These are phyloP conservation scores for Chytriomyces hyalinus DNA, from an alignment of 192 early-diverging fungal species.

Conservation along the genomic window DNA sequence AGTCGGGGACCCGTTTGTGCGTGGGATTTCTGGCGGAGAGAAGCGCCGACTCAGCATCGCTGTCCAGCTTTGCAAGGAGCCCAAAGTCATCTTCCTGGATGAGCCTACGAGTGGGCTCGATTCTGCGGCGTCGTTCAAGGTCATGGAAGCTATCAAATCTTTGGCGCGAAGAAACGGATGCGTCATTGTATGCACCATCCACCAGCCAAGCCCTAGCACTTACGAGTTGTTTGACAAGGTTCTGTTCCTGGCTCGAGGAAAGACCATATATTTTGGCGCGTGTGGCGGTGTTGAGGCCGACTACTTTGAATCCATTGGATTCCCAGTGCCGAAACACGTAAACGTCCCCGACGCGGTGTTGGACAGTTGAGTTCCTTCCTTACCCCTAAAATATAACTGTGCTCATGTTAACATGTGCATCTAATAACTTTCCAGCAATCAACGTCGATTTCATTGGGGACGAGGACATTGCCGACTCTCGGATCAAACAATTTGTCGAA, in stretches of 20 bases:
- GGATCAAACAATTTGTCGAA: constrained; percentile 9
- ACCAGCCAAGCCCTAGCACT: constrained; percentile 79
- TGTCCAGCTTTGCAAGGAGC: constrained; percentile 67
- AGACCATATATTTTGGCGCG: constrained; percentile 55
- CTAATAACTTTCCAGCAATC: constrained; percentile 59
- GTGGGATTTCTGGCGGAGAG: constrained; percentile 81
- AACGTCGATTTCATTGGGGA: constrained; percentile 30
- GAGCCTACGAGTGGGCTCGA: constrained; percentile 72
- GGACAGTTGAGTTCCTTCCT: not conserved
- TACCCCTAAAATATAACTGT: not conserved
- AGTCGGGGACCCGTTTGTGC: constrained; percentile 69
- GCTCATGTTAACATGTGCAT: constrained; percentile 57
- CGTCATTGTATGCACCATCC: constrained; percentile 75
- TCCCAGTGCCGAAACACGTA: constrained; percentile 10
- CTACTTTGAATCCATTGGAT: constrained; percentile 46
- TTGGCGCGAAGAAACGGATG: not conserved
- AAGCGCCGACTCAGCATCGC: constrained; percentile 82
- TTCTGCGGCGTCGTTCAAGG: constrained; percentile 66
- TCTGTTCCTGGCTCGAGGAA: constrained; percentile 70
- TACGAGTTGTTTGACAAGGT: constrained; percentile 80
- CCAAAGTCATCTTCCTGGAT: constrained; percentile 61
- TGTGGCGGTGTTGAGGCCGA: constrained; percentile 49
- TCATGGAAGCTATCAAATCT: constrained; percentile 44
- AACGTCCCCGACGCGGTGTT: constrained; percentile 24
- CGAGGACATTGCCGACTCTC: constrained; percentile 12